Base-by-base conservation (phyloP, 129 eudicot genomes). In the Lactuca saligna region DNA sequence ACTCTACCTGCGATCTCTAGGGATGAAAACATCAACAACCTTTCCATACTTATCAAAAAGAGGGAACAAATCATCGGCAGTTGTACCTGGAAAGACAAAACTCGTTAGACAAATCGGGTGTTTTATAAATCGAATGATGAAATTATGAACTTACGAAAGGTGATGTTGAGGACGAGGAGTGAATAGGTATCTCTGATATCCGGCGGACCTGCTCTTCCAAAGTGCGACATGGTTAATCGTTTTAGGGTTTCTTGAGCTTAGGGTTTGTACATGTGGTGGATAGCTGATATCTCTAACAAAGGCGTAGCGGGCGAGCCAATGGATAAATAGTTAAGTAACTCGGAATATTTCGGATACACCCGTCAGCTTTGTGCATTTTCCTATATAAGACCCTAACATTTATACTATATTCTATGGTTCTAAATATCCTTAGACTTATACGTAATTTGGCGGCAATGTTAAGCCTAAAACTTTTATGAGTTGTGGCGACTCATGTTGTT, bases 11-110 rank as follows among this genome's bases (percentile, higher is more conserved):
- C 99, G 90, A 80, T 93, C 99, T 6, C 99, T 81, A 13, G 99
- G 99, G 68, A 93, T 93, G 83, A 93, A 89, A 12, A 93, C 97
- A 80, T 93, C 99, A 12, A 93, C 97, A 50, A 93, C 99, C 71
- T 93, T 93, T 0, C 99, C 97, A 38, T 93, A 93, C 87, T 90
- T 89, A 57, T 93, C 99, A 64, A 93, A 93, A 1, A 87, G 80
- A 7, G 99, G 97, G 83, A 87, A 89, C 82, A 93, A 71, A 81
- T 93, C 99, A 77, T 93, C 97, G 1, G 99, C 99, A 29, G 92
- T 82, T 4, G 99, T 93, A 54, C 99, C 99, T 89, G 81, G 56
- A 58, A 57, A 38, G n/a, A 37, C 7, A 65, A 69, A 50, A 55
- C 48, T 2, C 31, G 7, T 38, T 3, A 44, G 4, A 49, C 20